Conservation (phyloP, 2,329 filamentous ascomycete species). For the Sarocladiaceae sp. region DNA sequence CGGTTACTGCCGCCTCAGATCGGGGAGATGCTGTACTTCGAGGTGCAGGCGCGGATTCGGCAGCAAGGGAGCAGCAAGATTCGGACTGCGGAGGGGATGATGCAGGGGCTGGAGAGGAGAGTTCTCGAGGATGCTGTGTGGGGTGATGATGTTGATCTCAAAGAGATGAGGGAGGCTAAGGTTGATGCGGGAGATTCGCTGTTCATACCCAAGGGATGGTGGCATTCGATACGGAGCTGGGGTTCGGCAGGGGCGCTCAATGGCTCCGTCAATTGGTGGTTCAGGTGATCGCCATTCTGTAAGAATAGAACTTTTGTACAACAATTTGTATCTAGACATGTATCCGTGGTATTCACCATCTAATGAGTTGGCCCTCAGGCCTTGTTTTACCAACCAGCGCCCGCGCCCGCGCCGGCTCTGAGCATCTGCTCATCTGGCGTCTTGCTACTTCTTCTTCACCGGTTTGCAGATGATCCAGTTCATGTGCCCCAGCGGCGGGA, state of each 20-base stretch:
- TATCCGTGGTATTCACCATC: not conserved
- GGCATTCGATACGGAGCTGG: slow-evolving; percentile 38
- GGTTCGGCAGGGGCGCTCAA: slow-evolving; percentile 29
- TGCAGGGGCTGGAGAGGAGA: slow-evolving; percentile 68
- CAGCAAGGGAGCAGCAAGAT: slow-evolving; percentile 42
- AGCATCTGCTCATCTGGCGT: too few relatives aligned
- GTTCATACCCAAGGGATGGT: slow-evolving; percentile 39
- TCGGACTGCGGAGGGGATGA: slow-evolving; percentile 75
- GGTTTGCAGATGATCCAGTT: slow-evolving; percentile 47
- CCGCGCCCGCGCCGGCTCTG: too few relatives aligned
- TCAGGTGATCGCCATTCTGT: slow-evolving; percentile 14
- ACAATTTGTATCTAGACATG: not conserved
- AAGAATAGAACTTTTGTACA: not conserved
- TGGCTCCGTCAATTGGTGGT: slow-evolving; percentile 41
- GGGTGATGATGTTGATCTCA: slow-evolving; percentile 32
- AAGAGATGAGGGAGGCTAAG: slow-evolving; percentile 42
- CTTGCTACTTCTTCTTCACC: slow-evolving; percentile 13
- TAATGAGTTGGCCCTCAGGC: not conserved
- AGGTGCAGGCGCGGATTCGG: slow-evolving; percentile 36
- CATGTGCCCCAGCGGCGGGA: slow-evolving; percentile 45
- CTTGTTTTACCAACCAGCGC: not conserved
- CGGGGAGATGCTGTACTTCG: slow-evolving; percentile 59
- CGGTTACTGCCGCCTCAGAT: slow-evolving; percentile 60
- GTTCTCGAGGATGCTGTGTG: slow-evolving; percentile 66
- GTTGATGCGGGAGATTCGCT: slow-evolving; percentile 47